Conservation (phyloP, 768 basidiomycete genomes). For the Trametes gibbosa region DNA sequence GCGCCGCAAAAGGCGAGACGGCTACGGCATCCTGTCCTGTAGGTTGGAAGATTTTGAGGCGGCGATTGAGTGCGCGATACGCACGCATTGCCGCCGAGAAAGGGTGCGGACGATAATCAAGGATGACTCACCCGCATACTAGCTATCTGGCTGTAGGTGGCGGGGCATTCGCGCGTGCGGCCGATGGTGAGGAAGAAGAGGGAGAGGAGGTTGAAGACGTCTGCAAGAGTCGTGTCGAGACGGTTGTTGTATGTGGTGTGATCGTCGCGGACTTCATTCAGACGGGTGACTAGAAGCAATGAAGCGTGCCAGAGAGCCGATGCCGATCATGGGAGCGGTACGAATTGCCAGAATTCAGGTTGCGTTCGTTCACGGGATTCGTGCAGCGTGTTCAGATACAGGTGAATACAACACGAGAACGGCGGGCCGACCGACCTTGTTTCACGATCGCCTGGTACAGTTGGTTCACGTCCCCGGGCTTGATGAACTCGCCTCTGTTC, state of each 20-base stretch:
- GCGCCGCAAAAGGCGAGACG: not conserved
- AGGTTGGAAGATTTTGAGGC: not conserved
- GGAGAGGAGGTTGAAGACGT: conserved; percentile 93
- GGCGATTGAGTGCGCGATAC: conserved; percentile 5
- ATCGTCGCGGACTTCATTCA: conserved; percentile 89
- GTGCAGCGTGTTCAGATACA: too few relatives aligned
- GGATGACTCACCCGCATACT: conserved; percentile 83
- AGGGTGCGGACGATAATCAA: not conserved
- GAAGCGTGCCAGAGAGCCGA: not conserved
- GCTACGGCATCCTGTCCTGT: conserved; percentile 5
- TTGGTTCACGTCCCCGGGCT: conserved; percentile 87
- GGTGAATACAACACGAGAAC: not conserved
- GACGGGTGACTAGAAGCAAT: conserved; percentile 64
- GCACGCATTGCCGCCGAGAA: not conserved
- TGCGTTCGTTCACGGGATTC: not conserved
- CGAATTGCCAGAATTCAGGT: not conserved
- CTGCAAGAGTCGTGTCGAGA: conserved; percentile 91
- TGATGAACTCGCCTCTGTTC: conserved; percentile 89
- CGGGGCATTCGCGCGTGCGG: conserved; percentile 90
- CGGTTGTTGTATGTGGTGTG: conserved; percentile 77
- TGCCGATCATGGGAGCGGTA: conserved; percentile 10
- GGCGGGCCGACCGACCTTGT: conserved; percentile 61
- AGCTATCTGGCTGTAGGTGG: conserved; percentile 93
- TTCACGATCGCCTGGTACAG: conserved; percentile 93
- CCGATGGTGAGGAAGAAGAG: conserved; percentile 98